A percentile compares a stretch with the other conserved stretches of the same genome.
Evolutionary conservation across 495 filamentous ascomycete species (phyloP).

Genomic region (Xylaria flabelliformis): DNA sequence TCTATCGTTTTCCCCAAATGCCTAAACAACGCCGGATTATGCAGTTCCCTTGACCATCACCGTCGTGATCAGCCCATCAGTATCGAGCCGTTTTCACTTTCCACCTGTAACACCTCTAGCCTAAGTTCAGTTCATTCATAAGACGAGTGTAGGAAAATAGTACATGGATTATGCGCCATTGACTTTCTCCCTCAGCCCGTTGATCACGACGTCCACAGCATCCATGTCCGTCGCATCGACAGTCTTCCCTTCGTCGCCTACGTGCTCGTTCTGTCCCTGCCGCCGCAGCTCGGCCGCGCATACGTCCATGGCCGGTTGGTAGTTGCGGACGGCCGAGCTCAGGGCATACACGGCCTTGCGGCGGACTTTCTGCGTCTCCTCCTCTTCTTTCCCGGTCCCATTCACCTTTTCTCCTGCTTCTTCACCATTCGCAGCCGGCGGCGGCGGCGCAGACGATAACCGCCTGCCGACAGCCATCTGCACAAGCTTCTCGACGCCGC

Average conservation of each 20-base stretch:
- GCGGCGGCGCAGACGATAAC: conserved; percentile 19
- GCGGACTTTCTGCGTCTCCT: conserved; percentile 66
- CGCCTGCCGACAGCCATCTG: conserved; percentile 60
- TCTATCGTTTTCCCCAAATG: conserved; percentile 21
- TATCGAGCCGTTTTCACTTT: background rate
- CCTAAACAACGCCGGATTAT: conserved; percentile 42
- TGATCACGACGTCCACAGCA: conserved; percentile 74
- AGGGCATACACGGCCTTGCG: conserved; percentile 89
- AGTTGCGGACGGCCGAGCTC: conserved; percentile 83
- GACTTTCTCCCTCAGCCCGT: conserved; percentile 65
- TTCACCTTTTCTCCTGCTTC: conserved; percentile 20
- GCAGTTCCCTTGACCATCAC: conserved; percentile 28
- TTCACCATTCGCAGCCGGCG: conserved; percentile 18
- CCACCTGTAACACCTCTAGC: background rate
- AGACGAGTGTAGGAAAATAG: background rate
- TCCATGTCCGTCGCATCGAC: conserved; percentile 86
- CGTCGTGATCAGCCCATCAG: background rate
- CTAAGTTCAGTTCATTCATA: background rate
- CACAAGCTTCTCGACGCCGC: conserved; percentile 72
- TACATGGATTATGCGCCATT: conserved; percentile 30
- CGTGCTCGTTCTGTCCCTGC: conserved; percentile 53
- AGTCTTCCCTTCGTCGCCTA: conserved; percentile 38
- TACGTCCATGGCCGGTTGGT: conserved; percentile 74
- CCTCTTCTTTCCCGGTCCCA: conserved; percentile 45
- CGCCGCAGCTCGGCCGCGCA: conserved; percentile 66